Evolutionary conservation across 2,329 filamentous ascomycete genomes (phyloP), one percentile per base, ranked within the genome.

Genomic region (Geosmithia flava): DNA sequence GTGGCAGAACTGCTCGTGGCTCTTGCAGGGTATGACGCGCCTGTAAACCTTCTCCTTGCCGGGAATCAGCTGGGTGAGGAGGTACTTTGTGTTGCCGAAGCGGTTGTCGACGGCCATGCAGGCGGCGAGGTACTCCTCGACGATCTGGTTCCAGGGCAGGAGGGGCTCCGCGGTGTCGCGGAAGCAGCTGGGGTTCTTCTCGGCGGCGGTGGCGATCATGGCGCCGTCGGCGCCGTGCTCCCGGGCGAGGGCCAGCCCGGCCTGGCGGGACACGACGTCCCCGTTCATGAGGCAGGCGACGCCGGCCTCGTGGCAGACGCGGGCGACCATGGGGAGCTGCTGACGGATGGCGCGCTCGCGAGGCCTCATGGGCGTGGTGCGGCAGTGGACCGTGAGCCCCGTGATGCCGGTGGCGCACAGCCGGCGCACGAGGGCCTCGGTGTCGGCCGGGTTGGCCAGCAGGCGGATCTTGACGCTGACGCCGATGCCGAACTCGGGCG

Each of bases 381-480:
- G 87, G 67, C 93, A 98, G 69, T 98, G 93, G 1, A 98, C 80
- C 0, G 93, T 97, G 53, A 98, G 70, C 0, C 86, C 90, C 2
- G 83, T 93, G 61, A 98, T 97, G 2, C 93, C 93, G 0, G 93
- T 98, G 46, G 75, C 76, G 54, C 87, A 86, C 3, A 98, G 80
- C 49, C 79, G 75, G 47, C 81, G 74, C 15, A 98, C 91, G 16
- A 98, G 72, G 1, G 71, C 70, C 56, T 86, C 81, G 0, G 93
- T 98, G 59, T 84, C 70, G 50, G 81, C 83, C 0, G 85, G 70
- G 0, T 83, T 87, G 48, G 89, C 81, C 2, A 98, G 74, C 23
- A 98, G 75, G 45, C 93, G 81, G 50, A 98, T 98, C 71, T 98
- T 98, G 56, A 98, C 93, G 57, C 87, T 95, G 60, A 98, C 93